Conservation (phyloP, 805 yeast species). For the Starmerella powellii region DNA sequence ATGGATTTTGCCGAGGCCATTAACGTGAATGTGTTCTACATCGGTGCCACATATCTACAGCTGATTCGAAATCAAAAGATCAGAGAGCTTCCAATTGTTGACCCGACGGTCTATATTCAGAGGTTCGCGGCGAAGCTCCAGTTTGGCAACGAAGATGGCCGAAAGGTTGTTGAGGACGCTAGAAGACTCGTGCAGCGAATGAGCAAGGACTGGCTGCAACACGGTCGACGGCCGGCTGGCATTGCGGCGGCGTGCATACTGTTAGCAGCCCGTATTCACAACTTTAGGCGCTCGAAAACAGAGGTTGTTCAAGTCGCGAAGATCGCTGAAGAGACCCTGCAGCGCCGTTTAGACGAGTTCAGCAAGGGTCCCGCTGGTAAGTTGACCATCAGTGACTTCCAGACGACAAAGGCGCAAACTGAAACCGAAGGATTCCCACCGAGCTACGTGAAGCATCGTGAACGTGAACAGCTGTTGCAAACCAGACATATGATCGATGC, state of each 20-base stretch:
- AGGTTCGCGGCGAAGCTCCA: conserved; percentile 83
- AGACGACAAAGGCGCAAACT: conserved; percentile 34
- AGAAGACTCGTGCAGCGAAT: conserved; percentile 74
- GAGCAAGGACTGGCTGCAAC: conserved; percentile 92
- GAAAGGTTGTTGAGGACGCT: conserved; percentile 78
- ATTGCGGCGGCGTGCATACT: conserved; percentile 93
- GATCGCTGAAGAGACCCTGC: conserved; percentile 88
- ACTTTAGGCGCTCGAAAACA: conserved; percentile 77
- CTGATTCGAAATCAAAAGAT: conserved; percentile 80
- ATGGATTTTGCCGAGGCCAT: conserved; percentile 86
- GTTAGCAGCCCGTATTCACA: conserved; percentile 94
- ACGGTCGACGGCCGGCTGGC: conserved; percentile 97
- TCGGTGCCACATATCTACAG: conserved; percentile 91
- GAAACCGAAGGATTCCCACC: conserved; percentile 61
- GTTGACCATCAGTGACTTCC: conserved; percentile 60
- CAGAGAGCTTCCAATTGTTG: conserved; percentile 70
- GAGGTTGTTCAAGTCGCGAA: conserved; percentile 93
- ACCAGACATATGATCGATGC: conserved; percentile 21
- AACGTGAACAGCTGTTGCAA: conserved; percentile 19
- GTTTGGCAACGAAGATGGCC: conserved; percentile 49
- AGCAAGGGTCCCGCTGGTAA: conserved; percentile 61
- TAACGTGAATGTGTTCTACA: conserved; percentile 82
- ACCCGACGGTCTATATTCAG: conserved; percentile 85
- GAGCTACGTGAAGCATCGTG: conserved; percentile 54
- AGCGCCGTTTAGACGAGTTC: conserved; percentile 80